Percentiles rank a stretch among this genome's conserved stretches.
Conservation (phyloP, 768 basidiomycete species). For the Mrakia blollopis region DNA sequence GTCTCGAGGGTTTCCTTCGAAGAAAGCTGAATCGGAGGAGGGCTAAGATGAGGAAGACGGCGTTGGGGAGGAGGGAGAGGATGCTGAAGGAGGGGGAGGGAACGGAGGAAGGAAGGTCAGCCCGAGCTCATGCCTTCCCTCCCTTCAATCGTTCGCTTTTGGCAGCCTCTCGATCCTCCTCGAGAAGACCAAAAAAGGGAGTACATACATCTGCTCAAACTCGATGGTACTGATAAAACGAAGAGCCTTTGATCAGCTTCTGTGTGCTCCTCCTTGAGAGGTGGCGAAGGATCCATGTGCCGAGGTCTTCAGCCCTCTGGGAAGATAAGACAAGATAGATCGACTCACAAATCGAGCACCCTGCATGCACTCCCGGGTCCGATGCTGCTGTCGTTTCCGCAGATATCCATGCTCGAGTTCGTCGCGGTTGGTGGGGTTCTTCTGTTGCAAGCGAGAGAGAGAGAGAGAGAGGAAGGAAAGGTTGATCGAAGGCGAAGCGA, state of each 20-base stretch:
- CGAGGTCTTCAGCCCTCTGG: no score
- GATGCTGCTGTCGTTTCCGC: conserved; percentile 6
- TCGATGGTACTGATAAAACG: conserved; percentile 3
- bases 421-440: not conserved
- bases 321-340: no score
- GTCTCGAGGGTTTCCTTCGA: not conserved
- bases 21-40: not conserved
- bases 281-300: no score
- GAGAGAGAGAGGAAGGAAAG: not conserved
- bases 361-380: not conserved
- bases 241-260: not conserved
- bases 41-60: conserved; percentile 13
- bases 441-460: not conserved
- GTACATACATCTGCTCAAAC: conserved; percentile 17
- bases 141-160: not conserved
- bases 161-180: not conserved
- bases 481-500: no score
- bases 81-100: not conserved
- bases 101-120: not conserved
- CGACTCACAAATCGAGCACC: conserved; percentile 10
- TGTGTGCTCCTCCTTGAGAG: not conserved
- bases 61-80: conserved; percentile 15
- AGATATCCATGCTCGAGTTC: not conserved
- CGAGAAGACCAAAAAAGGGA: not conserved
- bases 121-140: not conserved